Evolutionary conservation across 768 basidiomycete genomes (phyloP), one percentile per base, ranked within the genome.

Genomic region (Serendipita indica): DNA sequence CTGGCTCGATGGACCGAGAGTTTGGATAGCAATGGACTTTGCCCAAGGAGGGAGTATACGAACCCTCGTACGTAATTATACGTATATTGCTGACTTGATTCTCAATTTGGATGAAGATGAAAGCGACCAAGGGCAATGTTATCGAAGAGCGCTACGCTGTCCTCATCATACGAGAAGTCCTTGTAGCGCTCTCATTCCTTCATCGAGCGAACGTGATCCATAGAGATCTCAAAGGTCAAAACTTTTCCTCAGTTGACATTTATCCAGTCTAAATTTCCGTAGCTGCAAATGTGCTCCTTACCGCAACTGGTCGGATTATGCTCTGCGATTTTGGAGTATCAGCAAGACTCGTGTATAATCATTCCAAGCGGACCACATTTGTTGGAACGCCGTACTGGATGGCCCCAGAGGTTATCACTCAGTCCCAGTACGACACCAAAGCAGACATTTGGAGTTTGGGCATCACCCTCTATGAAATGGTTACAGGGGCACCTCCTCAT

Each of bases 371-470:
- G 22, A 91, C 93, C 57, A 99, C 96, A 0, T 80, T 98, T 66
- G 90, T 93, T 62, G 96, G 96, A 1, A 98, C 96, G 1, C 94
- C 93, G 0, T 90, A 96, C 68, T 98, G 94, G 94, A 99, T 99
- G 96, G 96, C 96, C 0, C 96, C 96, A 0, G 96, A 99, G 70
- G 91, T 98, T 2, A 89, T 94, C 14, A 87, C 90, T 63, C 83
- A 87, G 10, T 81, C 89, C n/a, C 77, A 83, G 39, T 98, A 99
- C 70, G 94, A 99, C 67, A 86, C 88, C 57, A 98, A 96, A 69
- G 96, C 94, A 2, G 96, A 99, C 66, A 90, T 99, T 39, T 98
- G 96, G 96, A 92, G 89, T 66, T 72, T 99, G 60, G 96, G 96
- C 3, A 93, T 99, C 67, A 86, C 93, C 71, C 77, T 94, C 18